phyloP scores from a whole-genome alignment of 352 stramenopile genomes.

The Globisporangium acanthophoron region DNA sequence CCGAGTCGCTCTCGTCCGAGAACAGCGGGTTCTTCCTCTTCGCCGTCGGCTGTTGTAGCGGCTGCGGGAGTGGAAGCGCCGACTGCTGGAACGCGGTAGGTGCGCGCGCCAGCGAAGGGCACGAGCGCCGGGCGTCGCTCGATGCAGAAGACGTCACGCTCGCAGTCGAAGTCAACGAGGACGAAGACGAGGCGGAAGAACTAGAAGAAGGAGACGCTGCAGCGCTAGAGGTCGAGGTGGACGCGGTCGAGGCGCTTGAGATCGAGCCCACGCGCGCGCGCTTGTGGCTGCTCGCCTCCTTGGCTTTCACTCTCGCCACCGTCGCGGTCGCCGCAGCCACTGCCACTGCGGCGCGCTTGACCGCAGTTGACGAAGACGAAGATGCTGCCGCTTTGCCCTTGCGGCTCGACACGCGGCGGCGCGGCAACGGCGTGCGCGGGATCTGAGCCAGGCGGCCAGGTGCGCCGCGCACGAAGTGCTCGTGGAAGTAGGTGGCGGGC shows the following conservation, averaged over 20 bases:
- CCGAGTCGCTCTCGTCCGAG: conserved; percentile 9
- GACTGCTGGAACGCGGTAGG: neutral
- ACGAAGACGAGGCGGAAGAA: neutral
- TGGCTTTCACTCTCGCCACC: too few relatives aligned
- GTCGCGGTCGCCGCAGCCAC: neutral
- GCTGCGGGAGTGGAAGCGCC: neutral
- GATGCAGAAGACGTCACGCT: neutral
- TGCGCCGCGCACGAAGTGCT: conserved; percentile 38
- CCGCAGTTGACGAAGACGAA: neutral
- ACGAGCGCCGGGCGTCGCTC: neutral
- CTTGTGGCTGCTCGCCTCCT: conserved; percentile 16
- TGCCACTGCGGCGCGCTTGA: neutral
- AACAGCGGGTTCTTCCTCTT: conserved; percentile 13
- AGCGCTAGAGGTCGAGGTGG: neutral
- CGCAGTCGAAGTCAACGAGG: neutral
- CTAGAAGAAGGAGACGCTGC: conserved; percentile 1
- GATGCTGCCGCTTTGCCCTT: conserved; percentile 9
- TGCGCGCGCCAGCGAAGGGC: neutral
- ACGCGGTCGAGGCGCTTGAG: conserved; percentile 1
- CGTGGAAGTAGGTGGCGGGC: conserved; percentile 28
- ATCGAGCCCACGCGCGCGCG: neutral
- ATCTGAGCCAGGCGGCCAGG: conserved; percentile 35
- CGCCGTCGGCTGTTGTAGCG: neutral
- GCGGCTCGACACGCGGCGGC: conserved; percentile 21
- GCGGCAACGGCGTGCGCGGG: conserved; percentile 27